Evolutionary conservation across 1,139 yeast genomes (phyloP).

Genomic region (Kodamaea plutei): DNA sequence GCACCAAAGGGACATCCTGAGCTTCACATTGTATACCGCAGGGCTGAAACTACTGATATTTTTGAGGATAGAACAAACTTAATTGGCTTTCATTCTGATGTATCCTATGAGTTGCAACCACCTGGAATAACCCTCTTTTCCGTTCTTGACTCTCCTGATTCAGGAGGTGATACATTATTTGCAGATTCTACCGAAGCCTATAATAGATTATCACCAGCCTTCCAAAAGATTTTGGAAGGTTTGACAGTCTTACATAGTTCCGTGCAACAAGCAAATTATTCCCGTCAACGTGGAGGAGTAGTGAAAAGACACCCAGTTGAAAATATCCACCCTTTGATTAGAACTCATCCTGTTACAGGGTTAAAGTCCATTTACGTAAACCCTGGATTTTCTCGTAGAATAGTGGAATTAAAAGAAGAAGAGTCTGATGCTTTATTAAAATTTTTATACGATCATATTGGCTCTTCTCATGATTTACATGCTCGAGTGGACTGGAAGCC

Average conservation of each 20-base stretch:
- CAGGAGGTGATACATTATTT: conserved; percentile 24
- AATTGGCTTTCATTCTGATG: conserved; percentile 15
- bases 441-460: conserved; percentile 22
- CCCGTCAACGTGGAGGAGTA: conserved; percentile 21
- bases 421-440: conserved; percentile 22
- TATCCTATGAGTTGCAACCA: conserved; percentile 17
- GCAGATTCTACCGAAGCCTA: conserved; percentile 34
- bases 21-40: conserved; percentile 58
- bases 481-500: conserved; percentile 56
- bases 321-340: conserved; percentile 25
- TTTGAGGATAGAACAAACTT: conserved; percentile 10
- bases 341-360: conserved; percentile 27
- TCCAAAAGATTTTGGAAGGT: conserved; percentile 23
- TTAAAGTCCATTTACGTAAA: conserved; percentile 23
- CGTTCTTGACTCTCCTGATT: conserved; percentile 14
- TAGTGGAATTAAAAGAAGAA: conserved; percentile 26
- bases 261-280: conserved; percentile 20
- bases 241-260: conserved; percentile 25
- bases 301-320: conserved; percentile 25
- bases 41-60: conserved; percentile 31
- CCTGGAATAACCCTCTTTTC: conserved; percentile 15
- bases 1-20: conserved; percentile 58
- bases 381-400: conserved; percentile 23
- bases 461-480: conserved; percentile 47
- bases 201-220: conserved; percentile 25